A percentile compares a stretch with the other conserved stretches of the same genome.
These are phyloP conservation scores for Stagonosporopsis vannaccii DNA, from an alignment of 2,329 filamentous ascomycete genomes.

Conservation along the genomic window DNA sequence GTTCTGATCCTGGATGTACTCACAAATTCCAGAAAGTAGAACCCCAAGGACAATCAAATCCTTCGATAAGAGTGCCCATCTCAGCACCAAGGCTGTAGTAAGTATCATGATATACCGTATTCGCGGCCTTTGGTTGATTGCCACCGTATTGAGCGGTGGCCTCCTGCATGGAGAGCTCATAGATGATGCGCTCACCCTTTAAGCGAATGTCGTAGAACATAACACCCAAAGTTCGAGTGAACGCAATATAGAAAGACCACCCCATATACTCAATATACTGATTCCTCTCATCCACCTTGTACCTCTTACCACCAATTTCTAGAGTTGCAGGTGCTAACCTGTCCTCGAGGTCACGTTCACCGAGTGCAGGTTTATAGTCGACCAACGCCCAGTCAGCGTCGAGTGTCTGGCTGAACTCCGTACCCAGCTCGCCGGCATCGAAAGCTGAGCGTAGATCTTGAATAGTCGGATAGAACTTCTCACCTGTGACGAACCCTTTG, in stretches of 20 bases:
- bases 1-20: too few relatives aligned
- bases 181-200: constrained; percentile 63
- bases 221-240: constrained; percentile 58
- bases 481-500: constrained; percentile 50
- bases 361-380: constrained; percentile 47
- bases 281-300: constrained; percentile 50
- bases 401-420: constrained; percentile 57
- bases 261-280: constrained; percentile 60
- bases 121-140: constrained; percentile 54
- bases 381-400: constrained; percentile 57
- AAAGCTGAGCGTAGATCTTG: constrained; percentile 58
- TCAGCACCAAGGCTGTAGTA: constrained; percentile 59
- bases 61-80: constrained; percentile 51
- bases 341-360: constrained; percentile 47
- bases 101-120: constrained; percentile 57
- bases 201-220: constrained; percentile 62
- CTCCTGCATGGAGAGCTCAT: constrained; percentile 65
- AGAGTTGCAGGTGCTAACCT: constrained; percentile 52
- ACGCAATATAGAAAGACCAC: constrained; percentile 61
- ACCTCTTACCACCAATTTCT: constrained; percentile 53
- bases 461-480: constrained; percentile 60
- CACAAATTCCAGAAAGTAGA: constrained; percentile 58
- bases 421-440: constrained; percentile 53
- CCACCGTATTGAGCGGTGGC: constrained; percentile 61
- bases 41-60: constrained; percentile 62